Percentiles rank a stretch among this genome's conserved stretches.
Conservation (phyloP, 768 basidiomycete genomes). For the Suillus clintonianus region DNA sequence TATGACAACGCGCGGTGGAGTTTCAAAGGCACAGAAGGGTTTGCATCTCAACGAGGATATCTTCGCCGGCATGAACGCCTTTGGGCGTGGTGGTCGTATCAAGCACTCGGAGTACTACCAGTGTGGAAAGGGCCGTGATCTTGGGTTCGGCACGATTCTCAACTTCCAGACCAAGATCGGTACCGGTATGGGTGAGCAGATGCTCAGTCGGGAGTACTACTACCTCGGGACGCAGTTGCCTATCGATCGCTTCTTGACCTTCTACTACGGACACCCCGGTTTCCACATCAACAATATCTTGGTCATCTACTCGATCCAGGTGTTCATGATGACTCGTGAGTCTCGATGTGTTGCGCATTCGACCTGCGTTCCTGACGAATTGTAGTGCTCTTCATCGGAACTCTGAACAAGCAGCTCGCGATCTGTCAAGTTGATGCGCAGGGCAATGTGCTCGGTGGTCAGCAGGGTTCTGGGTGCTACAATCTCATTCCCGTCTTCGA, state of each 20-base stretch:
- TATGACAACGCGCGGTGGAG: slow-evolving; percentile 98
- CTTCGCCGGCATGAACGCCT: slow-evolving; percentile 99
- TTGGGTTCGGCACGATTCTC: slow-evolving; percentile 98
- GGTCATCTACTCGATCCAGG: slow-evolving; percentile 96
- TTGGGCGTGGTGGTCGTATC: slow-evolving; percentile 97
- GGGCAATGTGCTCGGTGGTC: slow-evolving; percentile 79
- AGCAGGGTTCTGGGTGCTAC: slow-evolving; percentile 81
- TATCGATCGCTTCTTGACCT: slow-evolving; percentile 97
- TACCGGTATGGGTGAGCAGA: slow-evolving; percentile 99
- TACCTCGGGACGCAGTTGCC: slow-evolving; percentile 98
- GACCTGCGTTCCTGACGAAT: slow-evolving; percentile 11
- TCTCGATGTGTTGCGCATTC: slow-evolving; percentile 19
- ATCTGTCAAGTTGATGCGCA: slow-evolving; percentile 87
- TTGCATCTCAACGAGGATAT: slow-evolving; percentile 99
- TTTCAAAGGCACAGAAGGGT: slow-evolving; percentile 99
- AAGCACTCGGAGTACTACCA: slow-evolving; percentile 99
- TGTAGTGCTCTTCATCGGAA: slow-evolving; percentile 90
- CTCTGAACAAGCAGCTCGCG: slow-evolving; percentile 88
- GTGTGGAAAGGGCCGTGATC: slow-evolving; percentile 98
- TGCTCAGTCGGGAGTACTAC: slow-evolving; percentile 99
- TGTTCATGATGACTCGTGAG: slow-evolving; percentile 94
- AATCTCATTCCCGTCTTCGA: slow-evolving; percentile 95
- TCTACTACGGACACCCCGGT: slow-evolving; percentile 99
- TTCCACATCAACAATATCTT: slow-evolving; percentile 99
- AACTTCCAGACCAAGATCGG: slow-evolving; percentile 99